Base-by-base conservation (phyloP, 2,329 filamentous ascomycete species). In the Diaporthe aspalathi region DNA sequence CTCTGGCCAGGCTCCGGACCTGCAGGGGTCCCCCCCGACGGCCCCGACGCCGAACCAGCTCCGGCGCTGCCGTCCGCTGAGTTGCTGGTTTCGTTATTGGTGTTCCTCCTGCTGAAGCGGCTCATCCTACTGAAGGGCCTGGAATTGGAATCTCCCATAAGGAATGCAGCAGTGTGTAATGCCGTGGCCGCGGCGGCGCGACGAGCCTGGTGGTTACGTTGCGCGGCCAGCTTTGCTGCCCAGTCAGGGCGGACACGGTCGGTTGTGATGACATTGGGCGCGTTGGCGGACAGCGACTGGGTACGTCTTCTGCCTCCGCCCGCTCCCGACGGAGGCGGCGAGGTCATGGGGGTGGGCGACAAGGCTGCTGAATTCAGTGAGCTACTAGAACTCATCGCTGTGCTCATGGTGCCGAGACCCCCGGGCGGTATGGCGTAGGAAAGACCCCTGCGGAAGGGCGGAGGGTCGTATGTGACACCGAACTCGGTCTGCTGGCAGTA, bases 401-500 rank as follows among this genome's bases (percentile, higher is more conserved):
- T 90, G 62, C 84, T 85, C 73, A 91, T 81, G 20, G 86, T 83
- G 54, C 86, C 86, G 24, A 83, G 74, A 65, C 83, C 78, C 27
- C 84, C 78, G 73, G 89, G 84, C 27, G 79, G 76, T 1, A 87
- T 83, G 1, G 89, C 87, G 79, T 95, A 95, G 1, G 89, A 85
- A 40, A 99, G 83, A 1, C 96, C 96, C 74, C 95, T 88, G 29
- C 94, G 91, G 84, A 98, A 98, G 0, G 93, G 91, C 2, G 96
- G 96, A 16, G 94, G 88, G 5, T 95, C 91, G 80, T 98, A 99
- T 0, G 94, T 97, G n/a, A 99, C 93, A 57, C 96, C 96, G 79
- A 98, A 98, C 75, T 99, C 95, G 1, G 94, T 91, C 76, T 96
- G 94, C 65, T 96, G 94, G 81, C 96, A 99, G 81, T 98, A 99